phyloP scores from a whole-genome alignment of 495 filamentous ascomycete species.

The Aspergillus cristatus region DNA sequence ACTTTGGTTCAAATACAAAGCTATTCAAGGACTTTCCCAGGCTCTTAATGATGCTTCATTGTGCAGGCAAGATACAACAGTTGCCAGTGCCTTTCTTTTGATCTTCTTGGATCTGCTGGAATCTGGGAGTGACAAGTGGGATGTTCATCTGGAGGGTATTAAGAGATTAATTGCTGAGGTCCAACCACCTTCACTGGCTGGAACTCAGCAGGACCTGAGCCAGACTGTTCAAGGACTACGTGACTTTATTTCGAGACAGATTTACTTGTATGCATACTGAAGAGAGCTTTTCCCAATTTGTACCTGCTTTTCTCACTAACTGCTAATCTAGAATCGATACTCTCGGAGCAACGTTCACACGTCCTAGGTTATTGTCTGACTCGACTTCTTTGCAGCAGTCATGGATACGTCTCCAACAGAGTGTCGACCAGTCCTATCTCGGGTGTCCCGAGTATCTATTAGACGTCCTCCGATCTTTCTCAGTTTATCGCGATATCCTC shows the following conservation, averaged over 20 bases:
- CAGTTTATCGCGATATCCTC: constrained; percentile 8
- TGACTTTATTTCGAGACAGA: constrained; percentile 20
- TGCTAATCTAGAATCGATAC: constrained; percentile 22
- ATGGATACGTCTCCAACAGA: constrained; percentile 1
- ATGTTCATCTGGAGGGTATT: constrained; percentile 41
- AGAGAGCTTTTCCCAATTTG: constrained; percentile 1
- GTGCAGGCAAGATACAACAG: constrained; percentile 25
- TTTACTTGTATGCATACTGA: too few species aligned
- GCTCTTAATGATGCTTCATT: constrained; percentile 15
- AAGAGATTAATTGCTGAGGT: constrained; percentile 13
- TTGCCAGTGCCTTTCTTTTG: constrained; percentile 46
- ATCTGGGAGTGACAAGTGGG: constrained; percentile 46
- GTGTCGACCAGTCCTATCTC: constrained; percentile 13
- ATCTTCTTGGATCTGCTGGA: constrained; percentile 51
- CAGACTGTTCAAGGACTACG: constrained; percentile 21
- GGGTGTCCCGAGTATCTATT: constrained; percentile 17
- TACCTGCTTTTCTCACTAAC: too few species aligned
- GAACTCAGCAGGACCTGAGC: too few species aligned
- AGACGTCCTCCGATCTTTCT: constrained; percentile 14
- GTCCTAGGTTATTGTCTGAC: constrained; percentile 13
- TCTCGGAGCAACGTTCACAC: constrained; percentile 30
- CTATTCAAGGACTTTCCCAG: constrained; percentile 34
- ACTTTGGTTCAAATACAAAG: constrained; percentile 39
- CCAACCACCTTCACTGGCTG: constrained; percentile 1
- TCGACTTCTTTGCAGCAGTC: not conserved